Base-by-base conservation (phyloP, 2,329 filamentous ascomycete genomes). In the Xenosphaeropsis pyriputrescens region DNA sequence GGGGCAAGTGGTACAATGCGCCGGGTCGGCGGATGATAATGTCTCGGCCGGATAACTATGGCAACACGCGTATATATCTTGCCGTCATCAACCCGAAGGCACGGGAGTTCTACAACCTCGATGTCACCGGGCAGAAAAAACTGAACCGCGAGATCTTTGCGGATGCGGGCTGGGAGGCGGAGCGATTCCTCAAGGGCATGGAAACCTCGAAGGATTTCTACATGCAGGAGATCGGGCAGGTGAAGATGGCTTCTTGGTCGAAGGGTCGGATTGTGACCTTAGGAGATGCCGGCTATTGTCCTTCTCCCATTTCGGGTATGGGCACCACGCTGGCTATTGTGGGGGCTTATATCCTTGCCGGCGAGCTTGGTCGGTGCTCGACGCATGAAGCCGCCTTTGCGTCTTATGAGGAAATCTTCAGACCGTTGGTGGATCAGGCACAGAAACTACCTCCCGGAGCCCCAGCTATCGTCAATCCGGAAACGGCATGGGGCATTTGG, bases 301-400 rank as follows among this genome's bases (percentile, higher is more conserved):
- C 69, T 0, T 59, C 62, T 0, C 59, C 63, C 0, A 43, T 65
- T 3, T 65, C 63, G 0, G 72, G 71, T 0, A 62, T 67, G 55
- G 70, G 71, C 0, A 72, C 68, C 0, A 65, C 63, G 2, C 45
- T 58, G 0, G 62, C 63, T 0, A 46, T 76, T 0, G 48, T 67
- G 0, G 64, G 64, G 0, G 67, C 69, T 0, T 77, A 76, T 46
- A 52, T 73, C 2, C 56, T 78, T 4, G 72, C 71, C 0, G 72
- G 72, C 2, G 71, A 72, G 52, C 51, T 70, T 32, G 39, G 34
- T 2, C 41, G 33, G 35, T 16, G 38, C 37, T 31, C 34, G 6
- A 44, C 54, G 32, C 38, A 57, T 7, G 44, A 50, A 12, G 45
- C 64, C 2, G 66, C 59, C 16, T 52, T 68, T 11, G 45, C 47